Evolutionary conservation across 768 basidiomycete genomes (phyloP), one percentile per base, ranked within the genome.

Genomic region (Exsudoporus frostii): DNA sequence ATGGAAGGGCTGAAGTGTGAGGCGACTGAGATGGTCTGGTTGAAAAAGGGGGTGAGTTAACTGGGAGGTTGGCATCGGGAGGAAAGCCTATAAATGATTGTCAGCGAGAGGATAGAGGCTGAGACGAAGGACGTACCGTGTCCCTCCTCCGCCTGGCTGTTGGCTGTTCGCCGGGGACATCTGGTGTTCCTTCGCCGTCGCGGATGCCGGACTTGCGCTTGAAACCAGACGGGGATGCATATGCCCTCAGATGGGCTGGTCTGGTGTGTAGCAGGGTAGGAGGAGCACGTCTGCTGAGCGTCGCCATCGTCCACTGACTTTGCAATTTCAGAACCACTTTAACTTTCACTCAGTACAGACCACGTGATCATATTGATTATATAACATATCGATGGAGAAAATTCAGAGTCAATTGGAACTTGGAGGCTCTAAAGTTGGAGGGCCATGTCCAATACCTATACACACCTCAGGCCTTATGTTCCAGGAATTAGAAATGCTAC

Each of bases 11-110:
- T 79, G 78, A 7, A 80, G 57, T 3, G 68, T 55, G 11, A 79
- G 66, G 29, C 50, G 55, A 45, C 71, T 67, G 2, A 64, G 62
- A 9, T 70, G 65, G 25, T 76, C 70, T 14, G 66, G 69, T 53
- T 75, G 67, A 48, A 82, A 79, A 14, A 80, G 44, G 0, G 71
- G 67, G 19, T 79, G 67, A 22, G 67, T 70, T 19, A 83, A 56
- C 46, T 73, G 70, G 1, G 57, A 59, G 11, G 60, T 61, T 0
- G 78, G 63, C 66, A 82, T 63, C 5, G 78, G 69, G 41, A 71
- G 61, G 57, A 80, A 82, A 17, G 73, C 67, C 80, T 82, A 22
- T 11, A 11, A 50, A 19, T 0, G 8, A 24, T 3, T 13, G 42
- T 61, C 22, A 46, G 40, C 3, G 15, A 34, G 45, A 42, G 13